These are phyloP conservation scores for Cyberlindnera maritima DNA, from an alignment of 805 yeast species.

Conservation along the genomic window DNA sequence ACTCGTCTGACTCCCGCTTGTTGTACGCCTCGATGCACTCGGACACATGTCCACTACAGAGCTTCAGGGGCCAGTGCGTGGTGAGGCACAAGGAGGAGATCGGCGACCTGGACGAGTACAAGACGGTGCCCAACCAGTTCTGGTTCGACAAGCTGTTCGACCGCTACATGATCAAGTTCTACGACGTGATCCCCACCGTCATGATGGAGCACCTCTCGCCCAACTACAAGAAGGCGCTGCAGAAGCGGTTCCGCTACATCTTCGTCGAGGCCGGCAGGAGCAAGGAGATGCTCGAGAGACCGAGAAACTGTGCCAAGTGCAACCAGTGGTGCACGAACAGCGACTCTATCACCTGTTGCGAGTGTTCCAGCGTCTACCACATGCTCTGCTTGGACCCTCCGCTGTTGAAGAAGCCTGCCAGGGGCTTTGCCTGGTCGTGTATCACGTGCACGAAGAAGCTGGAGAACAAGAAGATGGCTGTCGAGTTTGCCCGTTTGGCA, in stretches of 20 bases:
- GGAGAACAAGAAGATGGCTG: constrained; percentile 20
- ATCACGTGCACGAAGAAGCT: constrained; percentile 63
- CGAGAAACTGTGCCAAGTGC: constrained; percentile 72
- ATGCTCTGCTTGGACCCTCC: constrained; percentile 88
- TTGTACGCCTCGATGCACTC: constrained; percentile 84
- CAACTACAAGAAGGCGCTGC: constrained; percentile 57
- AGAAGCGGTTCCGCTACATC: constrained; percentile 67
- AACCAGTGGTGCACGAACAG: constrained; percentile 71
- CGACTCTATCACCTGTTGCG: constrained; percentile 79
- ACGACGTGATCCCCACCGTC: constrained; percentile 69
- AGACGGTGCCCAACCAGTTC: constrained; percentile 63
- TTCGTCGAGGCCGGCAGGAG: constrained; percentile 70
- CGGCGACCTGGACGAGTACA: constrained; percentile 45
- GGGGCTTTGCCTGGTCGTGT: constrained; percentile 92
- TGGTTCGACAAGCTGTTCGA: constrained; percentile 87
- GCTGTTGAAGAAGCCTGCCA: constrained; percentile 67
- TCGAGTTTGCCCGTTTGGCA: constrained; percentile 13
- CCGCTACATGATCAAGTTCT: constrained; percentile 78
- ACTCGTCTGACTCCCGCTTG: constrained; percentile 66
- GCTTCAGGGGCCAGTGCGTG: constrained; percentile 71
- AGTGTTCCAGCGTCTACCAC: constrained; percentile 69
- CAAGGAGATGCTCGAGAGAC: constrained; percentile 58
- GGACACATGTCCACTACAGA: constrained; percentile 73
- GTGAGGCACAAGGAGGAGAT: constrained; percentile 72
- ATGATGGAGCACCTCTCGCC: constrained; percentile 55